Evolutionary conservation across 768 basidiomycete genomes (phyloP), one percentile per base, ranked within the genome.

Genomic region (Galerina marginata): DNA sequence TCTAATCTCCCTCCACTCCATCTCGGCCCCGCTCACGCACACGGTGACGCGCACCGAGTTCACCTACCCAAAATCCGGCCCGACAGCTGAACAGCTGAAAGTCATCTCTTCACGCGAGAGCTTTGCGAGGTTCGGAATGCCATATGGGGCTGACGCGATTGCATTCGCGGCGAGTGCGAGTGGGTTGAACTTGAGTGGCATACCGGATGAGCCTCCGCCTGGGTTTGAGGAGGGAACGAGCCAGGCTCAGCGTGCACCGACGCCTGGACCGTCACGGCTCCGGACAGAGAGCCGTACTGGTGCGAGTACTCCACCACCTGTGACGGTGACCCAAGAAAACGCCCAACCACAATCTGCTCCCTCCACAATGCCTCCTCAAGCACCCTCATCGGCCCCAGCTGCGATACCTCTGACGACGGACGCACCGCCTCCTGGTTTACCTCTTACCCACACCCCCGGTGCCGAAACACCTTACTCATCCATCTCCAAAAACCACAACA

Each of bases 21-120:
- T 94, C 58, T 92, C 90, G 5, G 69, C 89, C 4, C 92, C 92
- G 6, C 82, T 94, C 9, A 81, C 87, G 6, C 90, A 94, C 70
- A 93, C 92, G 10, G 76, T 83, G 26, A 77, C 83, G 20, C 86
- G 89, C 23, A 88, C 91, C 1, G 87, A 89, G 69, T 90, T 92
- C 62, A 82, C 82, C 15, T 90, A 86, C 65, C 90, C 89, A 1
- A 81, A 80, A 64, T 64, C 78, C 7, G 89, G 88, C 0, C 85
- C 85, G 3, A 90, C 89, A 6, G 81, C 87, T 0, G 83, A 85
- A 56, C 84, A 85, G 61, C 72, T 94, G 59, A 87, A 82, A 69
- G 76, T 92, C 56, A 88, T 94, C 56, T 85, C 88, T 44, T 87
- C 84, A 1, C 74, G 87, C 46, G 89, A 92, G 65, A 79, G 80